A percentile compares a stretch with the other conserved stretches of the same genome.
phyloP scores from a whole-genome alignment of 2,329 filamentous ascomycete genomes.

The Microthyrium microscopicum region DNA sequence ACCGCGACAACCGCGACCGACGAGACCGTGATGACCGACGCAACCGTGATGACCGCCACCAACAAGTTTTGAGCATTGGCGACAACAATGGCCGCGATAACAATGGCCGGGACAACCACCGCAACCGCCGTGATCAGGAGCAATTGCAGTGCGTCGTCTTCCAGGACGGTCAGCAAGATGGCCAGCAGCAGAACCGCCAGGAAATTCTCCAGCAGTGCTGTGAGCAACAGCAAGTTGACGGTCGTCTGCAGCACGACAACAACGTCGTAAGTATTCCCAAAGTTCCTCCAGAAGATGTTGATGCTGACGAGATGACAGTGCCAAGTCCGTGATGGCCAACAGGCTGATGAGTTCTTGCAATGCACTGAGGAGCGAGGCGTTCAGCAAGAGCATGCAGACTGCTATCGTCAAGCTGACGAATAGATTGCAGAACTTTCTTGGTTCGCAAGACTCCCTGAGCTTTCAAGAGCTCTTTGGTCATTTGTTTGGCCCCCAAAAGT shows the following conservation, averaged over 20 bases:
- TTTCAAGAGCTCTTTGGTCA: too few species aligned
- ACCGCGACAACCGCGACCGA: background rate
- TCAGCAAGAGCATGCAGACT: slow-evolving; percentile 2
- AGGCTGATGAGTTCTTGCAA: slow-evolving; percentile 1
- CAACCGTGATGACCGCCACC: background rate
- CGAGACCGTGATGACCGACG: background rate
- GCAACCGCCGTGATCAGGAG: too few species aligned
- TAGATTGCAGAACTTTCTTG: too few species aligned
- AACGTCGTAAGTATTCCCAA: background rate
- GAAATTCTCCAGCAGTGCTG: slow-evolving; percentile 4
- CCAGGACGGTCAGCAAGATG: slow-evolving; percentile 3
- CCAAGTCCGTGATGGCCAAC: background rate
- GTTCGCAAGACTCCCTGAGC: too few species aligned
- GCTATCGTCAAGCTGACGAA: too few species aligned
- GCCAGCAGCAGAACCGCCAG: slow-evolving; percentile 2
- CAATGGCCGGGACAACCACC: too few species aligned
- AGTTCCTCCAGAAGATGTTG: background rate
- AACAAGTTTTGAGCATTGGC: background rate
- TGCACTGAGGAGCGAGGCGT: slow-evolving; percentile 2
- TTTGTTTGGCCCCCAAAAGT: too few species aligned
- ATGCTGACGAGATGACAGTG: background rate
- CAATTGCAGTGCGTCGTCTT: too few species aligned
- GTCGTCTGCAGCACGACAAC: background rate
- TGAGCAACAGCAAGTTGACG: background rate
- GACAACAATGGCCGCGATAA: too few species aligned